Conservation (phyloP, 148 eudicot genomes). For the Spergularia marina region DNA sequence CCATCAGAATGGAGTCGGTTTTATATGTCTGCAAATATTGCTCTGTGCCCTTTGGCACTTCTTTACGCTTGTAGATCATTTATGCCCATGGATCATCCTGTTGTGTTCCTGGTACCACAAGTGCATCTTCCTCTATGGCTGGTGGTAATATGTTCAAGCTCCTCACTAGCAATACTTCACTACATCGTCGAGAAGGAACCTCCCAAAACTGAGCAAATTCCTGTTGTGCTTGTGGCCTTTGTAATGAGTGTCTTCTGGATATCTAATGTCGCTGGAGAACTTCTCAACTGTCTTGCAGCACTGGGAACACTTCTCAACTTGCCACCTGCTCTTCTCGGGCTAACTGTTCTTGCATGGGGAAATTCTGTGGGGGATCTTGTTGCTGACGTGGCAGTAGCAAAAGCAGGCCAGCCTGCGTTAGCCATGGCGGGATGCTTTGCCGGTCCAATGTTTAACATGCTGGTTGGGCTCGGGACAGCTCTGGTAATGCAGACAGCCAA, state of each 20-base stretch:
- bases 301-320: constrained; percentile 63
- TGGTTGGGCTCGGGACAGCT: constrained; percentile 86
- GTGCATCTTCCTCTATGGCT: constrained; percentile 78
- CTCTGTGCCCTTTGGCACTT: constrained; percentile 76
- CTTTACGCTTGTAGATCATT: constrained; percentile 82
- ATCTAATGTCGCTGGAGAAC: constrained; percentile 81
- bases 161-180: constrained; percentile 71
- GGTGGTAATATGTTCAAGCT: constrained; percentile 57
- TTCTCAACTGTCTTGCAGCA: constrained; percentile 81
- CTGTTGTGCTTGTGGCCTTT: constrained; percentile 55
- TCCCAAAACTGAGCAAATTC: constrained; percentile 74
- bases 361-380: constrained; percentile 96
- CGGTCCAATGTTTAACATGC: constrained; percentile 97
- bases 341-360: constrained; percentile 95
- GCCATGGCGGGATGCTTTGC: constrained; percentile 99
- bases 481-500: constrained; percentile 71
- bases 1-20: constrained; percentile 85
- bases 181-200: constrained; percentile 72
- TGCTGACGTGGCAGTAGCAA: constrained; percentile 96
- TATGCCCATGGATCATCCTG: constrained; percentile 61
- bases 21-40: constrained; percentile 82
- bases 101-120: constrained; percentile 55
- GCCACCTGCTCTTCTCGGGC: constrained; percentile 78
- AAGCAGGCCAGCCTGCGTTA: constrained; percentile 93
- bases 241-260: constrained; percentile 98